Base-by-base conservation (phyloP, 176 grass and related monocot genomes). In the Zea luxurians region DNA sequence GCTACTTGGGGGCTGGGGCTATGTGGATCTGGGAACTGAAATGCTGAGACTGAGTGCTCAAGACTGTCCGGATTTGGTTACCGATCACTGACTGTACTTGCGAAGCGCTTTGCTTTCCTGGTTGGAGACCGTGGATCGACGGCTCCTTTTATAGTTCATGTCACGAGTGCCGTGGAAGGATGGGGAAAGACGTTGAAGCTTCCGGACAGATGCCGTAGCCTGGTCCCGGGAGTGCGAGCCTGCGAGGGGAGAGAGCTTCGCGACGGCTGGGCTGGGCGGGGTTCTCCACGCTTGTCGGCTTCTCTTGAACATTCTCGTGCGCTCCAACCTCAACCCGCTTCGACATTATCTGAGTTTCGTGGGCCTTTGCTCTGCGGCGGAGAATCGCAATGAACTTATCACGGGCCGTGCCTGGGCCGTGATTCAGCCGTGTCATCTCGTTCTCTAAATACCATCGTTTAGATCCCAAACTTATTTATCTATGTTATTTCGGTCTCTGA, bases 301-400 rank as follows among this genome's bases (percentile, higher is more conserved):
- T 67, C n/a, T 83, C 86, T 6, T 43, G 86, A 88, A 88, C 81
- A 5, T 83, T 88, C 86, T 68, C 61, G 80, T 43, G 16, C n/a
- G 8, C 44, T 75, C 27, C 11, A 2, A 42, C 17, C 55, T 43
- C 16, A 2, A 42, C 17, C 55, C 55, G n/a, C 61, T 66, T 74
- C 71, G 71, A 20, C n/a, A 61, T 5, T 6, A 50, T 70, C 6
- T 43, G 20, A 62, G 13, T 37, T 10, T 49, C 43, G 43, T 77
- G 75, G 74, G 75, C 59, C 50, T 44, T 46, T 50, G 27, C 3
- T 71, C 21, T 27, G 27, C 3, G 46, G 45, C 5, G 1, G 44
- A 7, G 66, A 7, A 69, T 68, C 18, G 8, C 8, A 11, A 44
- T 2, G 65, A 4, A 40, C 11, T 18, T 64, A 13, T 17, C 15